Evolutionary conservation across 2,329 filamentous ascomycete species (phyloP).

Genomic region (Neophaeococcomyces aloes): DNA sequence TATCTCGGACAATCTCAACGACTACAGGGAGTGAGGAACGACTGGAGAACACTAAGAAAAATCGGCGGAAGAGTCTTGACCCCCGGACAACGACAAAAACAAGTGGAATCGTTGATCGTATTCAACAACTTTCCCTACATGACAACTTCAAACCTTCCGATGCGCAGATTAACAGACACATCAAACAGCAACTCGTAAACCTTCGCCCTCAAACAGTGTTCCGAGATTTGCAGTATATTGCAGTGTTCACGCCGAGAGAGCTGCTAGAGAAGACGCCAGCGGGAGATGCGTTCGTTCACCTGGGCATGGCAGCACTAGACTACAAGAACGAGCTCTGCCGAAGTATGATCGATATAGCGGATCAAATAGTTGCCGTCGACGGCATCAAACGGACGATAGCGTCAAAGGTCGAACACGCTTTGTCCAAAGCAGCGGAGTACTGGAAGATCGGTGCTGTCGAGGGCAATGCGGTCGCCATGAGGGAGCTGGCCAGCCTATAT

Average conservation of each 20-base stretch:
- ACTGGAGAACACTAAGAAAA: neutral
- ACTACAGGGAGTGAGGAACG: conserved; percentile 5
- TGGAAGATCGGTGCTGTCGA: conserved; percentile 91
- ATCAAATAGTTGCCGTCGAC: conserved; percentile 54
- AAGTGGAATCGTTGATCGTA: conserved; percentile 24
- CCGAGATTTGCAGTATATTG: conserved; percentile 65
- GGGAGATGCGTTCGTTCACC: conserved; percentile 79
- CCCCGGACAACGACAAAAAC: conserved; percentile 4
- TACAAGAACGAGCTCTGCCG: conserved; percentile 80
- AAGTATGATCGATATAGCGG: conserved; percentile 66
- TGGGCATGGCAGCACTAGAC: conserved; percentile 74
- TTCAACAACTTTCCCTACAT: conserved; percentile 24
- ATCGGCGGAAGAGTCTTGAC: conserved; percentile 17
- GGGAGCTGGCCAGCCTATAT: conserved; percentile 88
- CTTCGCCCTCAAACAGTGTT: conserved; percentile 72
- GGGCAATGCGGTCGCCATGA: conserved; percentile 75
- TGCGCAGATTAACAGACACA: conserved; percentile 41
- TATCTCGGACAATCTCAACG: neutral
- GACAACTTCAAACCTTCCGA: conserved; percentile 6
- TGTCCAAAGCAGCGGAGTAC: conserved; percentile 76
- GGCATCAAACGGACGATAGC: conserved; percentile 26
- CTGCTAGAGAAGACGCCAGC: conserved; percentile 48
- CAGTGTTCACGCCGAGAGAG: conserved; percentile 48
- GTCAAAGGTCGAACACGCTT: conserved; percentile 46
- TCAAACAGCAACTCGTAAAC: conserved; percentile 57